Base-by-base conservation (phyloP, 257 asterid species). In the Solanum bukasovii region DNA sequence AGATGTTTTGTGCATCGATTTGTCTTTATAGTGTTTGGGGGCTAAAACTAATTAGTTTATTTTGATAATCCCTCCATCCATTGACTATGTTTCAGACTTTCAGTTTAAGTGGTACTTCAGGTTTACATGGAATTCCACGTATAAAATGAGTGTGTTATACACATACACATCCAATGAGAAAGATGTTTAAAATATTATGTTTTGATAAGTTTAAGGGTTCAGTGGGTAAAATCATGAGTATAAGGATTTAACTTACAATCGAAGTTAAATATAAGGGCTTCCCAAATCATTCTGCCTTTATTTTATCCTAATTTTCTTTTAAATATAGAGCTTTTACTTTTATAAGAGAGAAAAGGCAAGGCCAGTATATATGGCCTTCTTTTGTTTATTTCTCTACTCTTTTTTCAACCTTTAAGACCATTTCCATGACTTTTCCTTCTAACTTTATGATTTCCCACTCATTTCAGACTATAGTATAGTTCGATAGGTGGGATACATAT, bases 341-440 rank as follows among this genome's bases (percentile, higher is more conserved):
- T 46, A 46, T 13, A 13, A 46, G 56, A 46, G 56, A 46, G 56
- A 38, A 14, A 49, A 49, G 59, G 59, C 59, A 49, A 14, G 20
- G 56, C 81, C 90, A 88, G 88, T 91, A 93, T 93, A 91, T 92
- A 93, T 88, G 75, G 87, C 70, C 92, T 83, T 72, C 73, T 37
- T 16, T 74, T 81, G 42, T 56, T 40, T 89, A 67, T 84, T 87
- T 72, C 88, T 68, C 89, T 87, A 87, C 59, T 49, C 73, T 85
- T 72, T 89, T 73, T 91, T 46, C 72, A 84, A 31, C 49, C 87
- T 90, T 87, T 71, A 68, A 82, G 63, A 34, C 87, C 81, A 78
- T 46, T 85, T 87, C 44, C 84, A 89, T 87, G 88, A 67, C 89
- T 73, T 61, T 63, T 67, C 87, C 83, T 87, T 34, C 63, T 38